These are phyloP conservation scores for Triticum monococcum DNA, from an alignment of 176 grass and related monocot species.

Conservation along the genomic window DNA sequence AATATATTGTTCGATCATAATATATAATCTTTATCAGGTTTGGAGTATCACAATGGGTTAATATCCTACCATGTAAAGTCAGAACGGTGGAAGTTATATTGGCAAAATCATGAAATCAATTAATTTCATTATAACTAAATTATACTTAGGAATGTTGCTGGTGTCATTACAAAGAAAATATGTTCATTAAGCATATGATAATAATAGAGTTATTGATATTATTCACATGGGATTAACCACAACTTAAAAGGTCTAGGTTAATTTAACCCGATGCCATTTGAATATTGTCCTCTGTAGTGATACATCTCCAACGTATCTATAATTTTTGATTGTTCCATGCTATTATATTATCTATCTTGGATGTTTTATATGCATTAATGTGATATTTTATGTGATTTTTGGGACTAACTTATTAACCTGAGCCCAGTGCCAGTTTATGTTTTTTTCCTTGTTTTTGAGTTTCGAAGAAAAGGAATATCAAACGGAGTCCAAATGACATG, in stretches of 20 bases:
- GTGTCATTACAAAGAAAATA: conserved; percentile 13
- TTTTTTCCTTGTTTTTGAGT: too few species aligned
- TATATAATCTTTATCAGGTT: too few species aligned
- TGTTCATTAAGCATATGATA: not conserved
- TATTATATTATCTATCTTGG: too few species aligned
- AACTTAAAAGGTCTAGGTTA: not conserved
- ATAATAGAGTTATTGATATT: not conserved
- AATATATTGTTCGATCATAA: not conserved
- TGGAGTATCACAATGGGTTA: too few species aligned
- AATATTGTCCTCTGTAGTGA: conserved; percentile 61
- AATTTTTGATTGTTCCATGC: too few species aligned
- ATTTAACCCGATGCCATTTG: conserved; percentile 80
- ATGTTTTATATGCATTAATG: too few species aligned
- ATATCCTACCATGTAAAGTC: not conserved
- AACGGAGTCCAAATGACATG: too few species aligned
- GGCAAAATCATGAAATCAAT: not conserved
- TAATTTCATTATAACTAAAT: not conserved
- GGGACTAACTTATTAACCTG: too few species aligned
- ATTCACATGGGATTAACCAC: not conserved
- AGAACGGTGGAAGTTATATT: not conserved
- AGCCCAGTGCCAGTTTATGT: too few species aligned
- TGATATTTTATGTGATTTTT: too few species aligned
- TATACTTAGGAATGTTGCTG: not conserved
- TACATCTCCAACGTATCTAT: too few species aligned
- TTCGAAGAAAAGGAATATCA: too few species aligned